Evolutionary conservation across 169 alveolate genomes (phyloP), one percentile per base, ranked within the genome.

Genomic region (Prorocentrum cordatum): DNA sequence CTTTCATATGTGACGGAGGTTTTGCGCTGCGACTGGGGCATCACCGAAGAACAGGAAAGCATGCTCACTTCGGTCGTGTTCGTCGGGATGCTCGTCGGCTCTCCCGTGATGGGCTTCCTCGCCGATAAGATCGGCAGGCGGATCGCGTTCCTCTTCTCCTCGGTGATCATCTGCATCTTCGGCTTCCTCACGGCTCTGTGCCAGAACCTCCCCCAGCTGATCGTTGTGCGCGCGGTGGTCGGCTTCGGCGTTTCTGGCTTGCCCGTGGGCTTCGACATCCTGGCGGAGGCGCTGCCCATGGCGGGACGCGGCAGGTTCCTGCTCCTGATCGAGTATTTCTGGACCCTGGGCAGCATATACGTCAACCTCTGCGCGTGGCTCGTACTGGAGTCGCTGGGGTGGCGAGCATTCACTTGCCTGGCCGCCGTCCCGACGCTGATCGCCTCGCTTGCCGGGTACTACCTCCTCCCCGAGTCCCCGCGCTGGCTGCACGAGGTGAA

Each of bases 261-360:
- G 31, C 87, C 87, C 6, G 87, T 77, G 27, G 87, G 87, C 35
- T 77, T 77, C 62, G 87, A 77, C 62, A 77, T 77, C 32, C 66
- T 77, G 39, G 87, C 87, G 9, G 87, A 77, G 31, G 87, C 87
- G 1, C 26, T 77, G 64, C 87, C 87, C 26, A 50, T 39, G 32
- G 39, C 4, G 39, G 82, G 62, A 14, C 82, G 82, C 12, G 82
- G 82, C 26, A 38, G 20, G 29, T 70, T 70, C 39, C 62, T 70
- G 42, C 35, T 70, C 62, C 39, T 38, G 39, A 70, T 70, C 62
- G 82, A 70, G 87, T 77, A 35, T 33, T 77, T 77, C 68, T 77
- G 87, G 87, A 77, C 87, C 0, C 29, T 62, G 58, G 87, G 87
- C 7, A 58, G 87, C 22, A 62, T 77, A 18, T 77, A 54, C 12